Base-by-base conservation (phyloP, 202 grass and related monocot genomes). In the Hordeum pubiflorum region DNA sequence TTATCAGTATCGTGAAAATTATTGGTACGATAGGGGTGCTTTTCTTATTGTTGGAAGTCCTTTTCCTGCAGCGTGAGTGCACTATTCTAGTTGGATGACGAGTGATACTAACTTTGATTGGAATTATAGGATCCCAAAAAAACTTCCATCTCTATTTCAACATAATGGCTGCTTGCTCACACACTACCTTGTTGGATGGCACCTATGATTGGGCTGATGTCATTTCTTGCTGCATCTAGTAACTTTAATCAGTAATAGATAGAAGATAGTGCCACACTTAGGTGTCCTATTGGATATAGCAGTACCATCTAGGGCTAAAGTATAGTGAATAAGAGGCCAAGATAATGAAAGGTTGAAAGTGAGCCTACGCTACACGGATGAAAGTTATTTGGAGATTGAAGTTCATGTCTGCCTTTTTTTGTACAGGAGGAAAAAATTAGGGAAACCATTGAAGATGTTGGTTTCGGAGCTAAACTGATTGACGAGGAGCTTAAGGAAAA, bases 391-490 rank as follows among this genome's bases (percentile, higher is more conserved):
- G 66, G 60, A 52, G 5, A 70, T 64, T 23, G 27, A 43, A 72
- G 64, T 67, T 84, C 32, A 64, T 81, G 59, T 21, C 44, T 82
- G 62, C 34, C 60, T 80, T 73, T 62, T 58, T 86, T 81, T 56
- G 1, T 15, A 65, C 85, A 98, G 95, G 95, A 91, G 65, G 83
- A 88, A 11, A 86, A 70, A 83, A 89, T 98, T 75, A 91, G 88
- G 41, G 92, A 98, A 91, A 89, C 95, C 6, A 98, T 98, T 24
- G 82, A 89, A 74, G 95, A 98, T 84, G 92, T 57, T 62, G 95
- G 95, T 29, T 98, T 98, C 61, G 74, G 85, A 85, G 88, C 95
- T 46, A 83, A 83, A 44, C 58, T 91, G 61, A 89, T 93, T 8
- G 63, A 94, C 23, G 95, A 94, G 79, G 90, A 84, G 58, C 73